Percentiles rank a stretch among this genome's conserved stretches.
phyloP scores from a whole-genome alignment of 1,284 basidiomycete species.

The Ustilago xerochloae region DNA sequence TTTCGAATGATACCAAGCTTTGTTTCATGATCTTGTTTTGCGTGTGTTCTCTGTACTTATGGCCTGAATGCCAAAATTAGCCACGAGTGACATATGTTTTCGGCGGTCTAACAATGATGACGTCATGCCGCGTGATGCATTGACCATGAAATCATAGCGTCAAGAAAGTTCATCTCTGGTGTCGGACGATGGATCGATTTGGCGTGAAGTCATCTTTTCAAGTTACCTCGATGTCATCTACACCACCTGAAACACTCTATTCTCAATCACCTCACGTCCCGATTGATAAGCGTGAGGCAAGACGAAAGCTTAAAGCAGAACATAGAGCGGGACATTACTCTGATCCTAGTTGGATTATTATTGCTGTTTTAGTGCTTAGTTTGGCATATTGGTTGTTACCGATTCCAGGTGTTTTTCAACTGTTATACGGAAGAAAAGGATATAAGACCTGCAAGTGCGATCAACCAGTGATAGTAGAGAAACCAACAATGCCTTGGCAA shows the following conservation, averaged over 20 bases:
- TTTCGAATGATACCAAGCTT: too few species aligned
- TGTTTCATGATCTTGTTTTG: too few species aligned
- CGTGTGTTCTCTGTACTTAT: too few species aligned
- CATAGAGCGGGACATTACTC: conserved; percentile 40
- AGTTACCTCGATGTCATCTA: conserved; percentile 30
- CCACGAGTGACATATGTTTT: not conserved
- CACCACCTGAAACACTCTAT: conserved; percentile 38
- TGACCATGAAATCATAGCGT: not conserved
- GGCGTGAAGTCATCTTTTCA: too few species aligned
- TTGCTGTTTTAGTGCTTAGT: conserved; percentile 27
- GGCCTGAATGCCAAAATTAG: too few species aligned
- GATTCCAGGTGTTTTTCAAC: conserved; percentile 39
- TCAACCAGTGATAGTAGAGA: not conserved
- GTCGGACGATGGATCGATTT: not conserved
- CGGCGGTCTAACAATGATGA: not conserved
- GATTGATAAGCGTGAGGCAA: conserved; percentile 44
- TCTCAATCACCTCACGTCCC: conserved; percentile 31
- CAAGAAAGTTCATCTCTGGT: not conserved
- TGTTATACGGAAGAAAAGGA: conserved; percentile 18
- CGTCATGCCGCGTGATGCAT: not conserved
- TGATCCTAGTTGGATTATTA: conserved; percentile 42
- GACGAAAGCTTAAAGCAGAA: conserved; percentile 31
- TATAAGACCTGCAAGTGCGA: not conserved
- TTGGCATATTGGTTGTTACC: conserved; percentile 47
- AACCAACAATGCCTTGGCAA: conserved; percentile 84